Base-by-base conservation (phyloP, 805 yeast genomes). In the Candida mattraensis region DNA sequence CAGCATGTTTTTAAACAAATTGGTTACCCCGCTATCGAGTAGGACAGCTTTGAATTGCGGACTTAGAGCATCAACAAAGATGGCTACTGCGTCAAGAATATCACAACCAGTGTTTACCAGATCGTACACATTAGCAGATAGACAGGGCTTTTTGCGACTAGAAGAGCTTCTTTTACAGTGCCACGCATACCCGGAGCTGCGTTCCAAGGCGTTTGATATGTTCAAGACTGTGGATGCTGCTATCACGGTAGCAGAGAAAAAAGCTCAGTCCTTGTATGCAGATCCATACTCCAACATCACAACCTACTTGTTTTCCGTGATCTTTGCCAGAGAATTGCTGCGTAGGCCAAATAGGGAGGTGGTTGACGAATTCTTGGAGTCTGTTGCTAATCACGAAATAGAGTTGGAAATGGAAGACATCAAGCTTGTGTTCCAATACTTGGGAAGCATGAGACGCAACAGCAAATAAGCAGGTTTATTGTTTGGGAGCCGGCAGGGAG, bases 161-260 rank as follows among this genome's bases (percentile, higher is more conserved):
- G 50, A 45, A 26, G 37, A 42, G 22, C 33, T 45, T 29, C 35
- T 42, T 20, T 33, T 45, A 13, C 37, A 45, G 26, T 40, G 44
- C 23, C 45, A 39, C 33, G 24, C 43, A 10, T 40, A 42, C 24
- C 50, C 44, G 10, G 45, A 39, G 22, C 26, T 45, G 13, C 23
- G 45, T 17, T 25, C 28, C 16, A 40, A 40, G 33, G 45, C 45
- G 7, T 44, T 35, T 27, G 48, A 44, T 15, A 37, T 39, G 10
- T 44, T 33, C 25, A 37, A 28, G 24, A 43, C 38, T 10, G 42
- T 44, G 18, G 35, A 44, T 21, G 22, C 25, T 14, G 43, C 43
- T 6, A 44, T 44, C 30, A 35, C 43, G 23, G 33, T 27, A 24
- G 44, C 45, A 18, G 39, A 44, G 24, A 22, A 31, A 23, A 35